Evolutionary conservation across 1,284 basidiomycete species (phyloP).

Genomic region (Rugosomyces carneus): DNA sequence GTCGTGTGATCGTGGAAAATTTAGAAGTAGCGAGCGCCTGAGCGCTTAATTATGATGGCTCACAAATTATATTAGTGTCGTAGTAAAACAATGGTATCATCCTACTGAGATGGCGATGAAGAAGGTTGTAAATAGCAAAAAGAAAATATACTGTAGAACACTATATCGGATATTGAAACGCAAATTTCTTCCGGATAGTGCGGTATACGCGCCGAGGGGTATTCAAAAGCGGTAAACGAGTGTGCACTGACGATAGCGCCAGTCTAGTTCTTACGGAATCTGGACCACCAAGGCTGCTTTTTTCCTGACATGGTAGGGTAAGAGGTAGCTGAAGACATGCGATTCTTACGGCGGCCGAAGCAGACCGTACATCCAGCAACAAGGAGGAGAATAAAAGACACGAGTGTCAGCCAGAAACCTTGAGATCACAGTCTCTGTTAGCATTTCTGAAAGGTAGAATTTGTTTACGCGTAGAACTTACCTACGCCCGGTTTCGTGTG

Average conservation of each 20-base stretch:
- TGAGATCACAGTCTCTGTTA: neutral
- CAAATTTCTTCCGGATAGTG: too few species aligned
- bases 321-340: conserved; percentile 35
- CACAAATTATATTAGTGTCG: neutral
- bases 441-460: neutral
- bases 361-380: conserved; percentile 64
- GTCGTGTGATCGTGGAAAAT: neutral
- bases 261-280: conserved; percentile 18
- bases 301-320: conserved; percentile 18
- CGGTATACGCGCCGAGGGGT: too few species aligned
- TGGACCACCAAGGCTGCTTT: conserved; percentile 16
- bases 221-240: neutral
- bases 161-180: neutral
- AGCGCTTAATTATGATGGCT: neutral
- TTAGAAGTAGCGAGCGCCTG: neutral
- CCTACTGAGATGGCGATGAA: neutral
- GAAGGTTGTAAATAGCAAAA: neutral
- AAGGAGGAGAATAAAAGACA: conserved; percentile 55
- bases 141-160: neutral
- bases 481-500: conserved; percentile 55
- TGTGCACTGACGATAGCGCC: neutral
- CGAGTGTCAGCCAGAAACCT: conserved; percentile 75
- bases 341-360: conserved; percentile 54
- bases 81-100: neutral
- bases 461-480: conserved; percentile 28